Evolutionary conservation across 2,329 filamentous ascomycete species (phyloP).

Genomic region (Phaeosphaeriaceae sp.): DNA sequence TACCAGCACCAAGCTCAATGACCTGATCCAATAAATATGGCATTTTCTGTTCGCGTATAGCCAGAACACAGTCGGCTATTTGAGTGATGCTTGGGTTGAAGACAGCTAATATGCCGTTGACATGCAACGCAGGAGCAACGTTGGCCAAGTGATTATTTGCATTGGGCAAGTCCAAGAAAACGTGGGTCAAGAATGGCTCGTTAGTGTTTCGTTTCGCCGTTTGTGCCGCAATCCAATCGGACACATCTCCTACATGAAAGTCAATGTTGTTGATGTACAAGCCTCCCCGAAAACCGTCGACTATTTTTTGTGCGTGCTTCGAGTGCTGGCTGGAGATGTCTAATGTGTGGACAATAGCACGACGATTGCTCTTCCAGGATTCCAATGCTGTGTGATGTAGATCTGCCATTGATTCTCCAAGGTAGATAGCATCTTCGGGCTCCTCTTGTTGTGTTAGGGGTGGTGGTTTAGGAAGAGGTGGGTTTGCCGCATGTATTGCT

Average conservation of each 20-base stretch:
- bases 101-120: slow-evolving; percentile 69
- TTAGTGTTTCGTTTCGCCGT: slow-evolving; percentile 28
- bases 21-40: slow-evolving; percentile 65
- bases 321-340: slow-evolving; percentile 70
- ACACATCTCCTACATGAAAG: slow-evolving; percentile 73
- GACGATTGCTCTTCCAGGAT: slow-evolving; percentile 56
- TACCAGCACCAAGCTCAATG: slow-evolving; percentile 63
- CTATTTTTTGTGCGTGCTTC: slow-evolving; percentile 66
- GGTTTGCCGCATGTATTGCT: slow-evolving; percentile 76
- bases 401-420: slow-evolving; percentile 42
- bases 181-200: slow-evolving; percentile 72
- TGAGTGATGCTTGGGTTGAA: slow-evolving; percentile 83
- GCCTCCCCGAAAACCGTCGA: slow-evolving; percentile 71
- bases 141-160: slow-evolving; percentile 61
- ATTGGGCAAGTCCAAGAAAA: slow-evolving; percentile 75
- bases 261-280: slow-evolving; percentile 74
- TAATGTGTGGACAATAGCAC: slow-evolving; percentile 76
- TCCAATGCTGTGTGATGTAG: slow-evolving; percentile 34
- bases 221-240: slow-evolving; percentile 66
- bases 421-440: slow-evolving; percentile 37
- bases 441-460: slow-evolving; percentile 23
- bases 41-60: slow-evolving; percentile 60
- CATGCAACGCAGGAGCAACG: slow-evolving; percentile 64
- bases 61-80: slow-evolving; percentile 68
- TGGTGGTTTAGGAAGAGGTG: slow-evolving; percentile 52